These are phyloP conservation scores for Nemania abortiva DNA, from an alignment of 2,329 filamentous ascomycete species.

Conservation along the genomic window DNA sequence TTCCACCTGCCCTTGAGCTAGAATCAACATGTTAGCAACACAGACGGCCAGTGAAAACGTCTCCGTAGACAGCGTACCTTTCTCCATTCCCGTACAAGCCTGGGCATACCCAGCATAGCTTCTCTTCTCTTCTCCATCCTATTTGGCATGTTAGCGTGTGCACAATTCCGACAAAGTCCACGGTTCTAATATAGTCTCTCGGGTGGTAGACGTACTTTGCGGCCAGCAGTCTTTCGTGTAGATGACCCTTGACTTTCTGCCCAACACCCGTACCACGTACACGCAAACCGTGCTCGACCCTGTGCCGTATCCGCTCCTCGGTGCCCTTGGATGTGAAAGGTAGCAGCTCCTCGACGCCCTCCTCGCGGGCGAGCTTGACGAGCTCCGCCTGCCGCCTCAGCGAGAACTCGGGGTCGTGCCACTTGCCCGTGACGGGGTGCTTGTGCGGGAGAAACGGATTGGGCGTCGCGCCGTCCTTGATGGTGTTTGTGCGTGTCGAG, in stretches of 20 bases:
- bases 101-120: constrained; percentile 95
- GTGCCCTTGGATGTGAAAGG: constrained; percentile 82
- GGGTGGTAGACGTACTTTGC: constrained; percentile 66
- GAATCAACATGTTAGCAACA: constrained; percentile 51
- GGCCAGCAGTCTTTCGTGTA: constrained; percentile 88
- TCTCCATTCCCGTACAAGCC: constrained; percentile 93
- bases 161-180: not conserved
- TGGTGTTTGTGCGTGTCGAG: constrained; percentile 50
- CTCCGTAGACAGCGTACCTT: constrained; percentile 68
- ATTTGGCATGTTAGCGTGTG: constrained; percentile 51
- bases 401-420: constrained; percentile 86
- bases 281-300: constrained; percentile 82
- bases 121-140: constrained; percentile 89
- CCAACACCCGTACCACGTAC: constrained; percentile 95
- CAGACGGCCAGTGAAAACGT: not conserved
- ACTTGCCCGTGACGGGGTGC: constrained; percentile 82
- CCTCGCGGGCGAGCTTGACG: constrained; percentile 82
- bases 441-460: constrained; percentile 88
- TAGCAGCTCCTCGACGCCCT: constrained; percentile 84
- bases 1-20: constrained; percentile 68
- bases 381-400: constrained; percentile 90
- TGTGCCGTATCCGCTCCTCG: constrained; percentile 74
- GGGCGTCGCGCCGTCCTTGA: constrained; percentile 57
- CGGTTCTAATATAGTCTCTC: not conserved
- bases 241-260: constrained; percentile 94